Percentiles rank a stretch among this genome's conserved stretches.
These are phyloP conservation scores for Solanum etuberosum DNA, from an alignment of 257 asterid species.

Conservation along the genomic window DNA sequence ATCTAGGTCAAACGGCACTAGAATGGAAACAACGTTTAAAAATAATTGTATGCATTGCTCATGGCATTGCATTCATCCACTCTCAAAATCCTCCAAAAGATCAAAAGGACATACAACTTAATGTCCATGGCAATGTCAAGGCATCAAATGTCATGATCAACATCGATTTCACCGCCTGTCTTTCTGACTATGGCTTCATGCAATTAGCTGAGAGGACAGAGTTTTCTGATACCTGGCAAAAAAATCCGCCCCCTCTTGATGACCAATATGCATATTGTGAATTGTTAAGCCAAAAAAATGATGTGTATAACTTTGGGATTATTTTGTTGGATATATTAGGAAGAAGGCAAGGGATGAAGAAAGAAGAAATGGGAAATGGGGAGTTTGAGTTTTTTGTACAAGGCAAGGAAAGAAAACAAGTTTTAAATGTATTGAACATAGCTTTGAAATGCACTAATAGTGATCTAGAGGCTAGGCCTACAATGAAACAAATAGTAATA, in stretches of 20 bases:
- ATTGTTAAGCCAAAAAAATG: slow-evolving; percentile 17
- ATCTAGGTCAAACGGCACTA: slow-evolving; percentile 36
- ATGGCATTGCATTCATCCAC: slow-evolving; percentile 39
- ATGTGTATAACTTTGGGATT: slow-evolving; percentile 41
- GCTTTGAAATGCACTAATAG: slow-evolving; percentile 25
- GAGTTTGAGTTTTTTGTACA: slow-evolving; percentile 14
- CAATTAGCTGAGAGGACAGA: slow-evolving; percentile 29
- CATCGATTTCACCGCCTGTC: slow-evolving; percentile 33
- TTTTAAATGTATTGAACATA: slow-evolving; percentile 10
- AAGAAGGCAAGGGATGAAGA: slow-evolving; percentile 5
- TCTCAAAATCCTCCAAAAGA: slow-evolving; percentile 24
- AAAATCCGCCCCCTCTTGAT: not conserved
- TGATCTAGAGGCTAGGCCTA: slow-evolving; percentile 25
- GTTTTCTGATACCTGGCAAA: slow-evolving; percentile 17
- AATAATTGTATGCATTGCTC: slow-evolving; percentile 24
- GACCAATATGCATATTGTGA: not conserved
- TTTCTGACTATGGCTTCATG: slow-evolving; percentile 38
- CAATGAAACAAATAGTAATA: slow-evolving; percentile 13
- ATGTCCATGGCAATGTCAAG: slow-evolving; percentile 50
- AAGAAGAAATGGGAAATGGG: not conserved
- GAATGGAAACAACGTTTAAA: slow-evolving; percentile 37
- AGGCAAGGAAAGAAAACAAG: slow-evolving; percentile 15
- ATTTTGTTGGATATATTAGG: slow-evolving; percentile 35
- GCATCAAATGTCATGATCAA: slow-evolving; percentile 43
- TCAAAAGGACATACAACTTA: slow-evolving; percentile 17